Evolutionary conservation across 108 stramenopile species (phyloP).

Genomic region (Nannochloropsis gaditana): DNA sequence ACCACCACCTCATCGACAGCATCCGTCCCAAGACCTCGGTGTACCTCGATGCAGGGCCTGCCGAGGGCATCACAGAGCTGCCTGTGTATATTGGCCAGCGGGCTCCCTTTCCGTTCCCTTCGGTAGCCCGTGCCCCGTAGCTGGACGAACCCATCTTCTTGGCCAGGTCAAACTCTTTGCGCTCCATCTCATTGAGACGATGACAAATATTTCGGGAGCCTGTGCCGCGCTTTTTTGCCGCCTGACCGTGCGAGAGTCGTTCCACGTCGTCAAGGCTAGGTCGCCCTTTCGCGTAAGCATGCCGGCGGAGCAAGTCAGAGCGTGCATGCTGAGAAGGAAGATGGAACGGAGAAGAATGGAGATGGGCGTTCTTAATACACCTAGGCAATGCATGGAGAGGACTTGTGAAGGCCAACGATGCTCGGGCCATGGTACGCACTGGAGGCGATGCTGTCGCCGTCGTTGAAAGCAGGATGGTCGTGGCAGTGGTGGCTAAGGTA

Average conservation of each 20-base stretch:
- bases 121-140: slow-evolving; percentile 57
- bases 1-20: slow-evolving; percentile 35
- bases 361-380: not conserved
- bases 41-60: slow-evolving; percentile 22
- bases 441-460: too few relatives aligned
- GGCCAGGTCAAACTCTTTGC: slow-evolving; percentile 39
- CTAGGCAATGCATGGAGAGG: too few relatives aligned
- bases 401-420: too few relatives aligned
- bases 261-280: slow-evolving; percentile 49
- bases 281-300: slow-evolving; percentile 15
- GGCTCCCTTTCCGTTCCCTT: slow-evolving; percentile 50
- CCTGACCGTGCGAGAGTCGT: slow-evolving; percentile 42
- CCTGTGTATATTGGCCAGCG: slow-evolving; percentile 54
- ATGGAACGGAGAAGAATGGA: not conserved
- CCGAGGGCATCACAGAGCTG: slow-evolving; percentile 58
- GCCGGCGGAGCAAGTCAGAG: not conserved
- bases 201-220: slow-evolving; percentile 51
- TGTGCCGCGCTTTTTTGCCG: slow-evolving; percentile 48
- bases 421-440: too few relatives aligned
- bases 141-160: slow-evolving; percentile 47
- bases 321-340: not conserved
- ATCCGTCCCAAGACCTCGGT: slow-evolving; percentile 23
- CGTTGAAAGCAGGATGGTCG: too few relatives aligned
- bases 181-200: slow-evolving; percentile 49
- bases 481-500: too few relatives aligned